Percentiles rank a stretch among this genome's conserved stretches.
Conservation (phyloP, 306 rosid species). For the Comarum palustre region DNA sequence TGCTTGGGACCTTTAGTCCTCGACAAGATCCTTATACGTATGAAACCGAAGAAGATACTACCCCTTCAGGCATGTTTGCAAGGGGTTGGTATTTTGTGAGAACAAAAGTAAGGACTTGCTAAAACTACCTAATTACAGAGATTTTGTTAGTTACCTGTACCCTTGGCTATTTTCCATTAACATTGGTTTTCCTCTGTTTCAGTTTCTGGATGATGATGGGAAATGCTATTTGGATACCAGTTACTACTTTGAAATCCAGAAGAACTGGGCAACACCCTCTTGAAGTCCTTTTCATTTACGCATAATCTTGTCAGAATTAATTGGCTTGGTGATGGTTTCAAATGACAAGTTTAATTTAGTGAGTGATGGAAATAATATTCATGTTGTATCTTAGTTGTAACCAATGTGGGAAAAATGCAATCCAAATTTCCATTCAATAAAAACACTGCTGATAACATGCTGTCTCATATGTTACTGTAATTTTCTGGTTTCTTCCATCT, state of each 20-base stretch:
- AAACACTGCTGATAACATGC: slow-evolving; percentile 10
- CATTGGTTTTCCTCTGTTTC: slow-evolving; percentile 10
- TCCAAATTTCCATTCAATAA: slow-evolving; percentile 30
- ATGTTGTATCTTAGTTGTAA: slow-evolving; percentile 33
- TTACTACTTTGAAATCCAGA: slow-evolving; percentile 80
- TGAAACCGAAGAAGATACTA: slow-evolving; percentile 71
- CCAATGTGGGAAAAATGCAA: slow-evolving; percentile 28
- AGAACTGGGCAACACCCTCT: slow-evolving; percentile 59
- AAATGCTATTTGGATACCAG: slow-evolving; percentile 73
- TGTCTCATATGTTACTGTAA: not conserved
- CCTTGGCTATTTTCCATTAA: not conserved
- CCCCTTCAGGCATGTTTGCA: slow-evolving; percentile 76
- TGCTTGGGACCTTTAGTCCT: slow-evolving; percentile 90
- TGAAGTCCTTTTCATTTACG: slow-evolving; percentile 23
- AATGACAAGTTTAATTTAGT: slow-evolving; percentile 8
- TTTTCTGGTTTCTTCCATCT: not conserved
- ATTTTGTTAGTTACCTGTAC: not conserved
- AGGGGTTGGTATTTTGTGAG: slow-evolving; percentile 79
- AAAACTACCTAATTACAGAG: not conserved
- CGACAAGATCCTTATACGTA: slow-evolving; percentile 62
- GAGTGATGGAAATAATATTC: slow-evolving; percentile 9
- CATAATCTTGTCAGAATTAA: not conserved
- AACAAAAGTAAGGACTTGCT: slow-evolving; percentile 51
- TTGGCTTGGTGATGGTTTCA: slow-evolving; percentile 19
- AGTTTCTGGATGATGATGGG: slow-evolving; percentile 92